Evolutionary conservation across 768 basidiomycete genomes (phyloP).

Genomic region (Macrolepiota albuminosa): DNA sequence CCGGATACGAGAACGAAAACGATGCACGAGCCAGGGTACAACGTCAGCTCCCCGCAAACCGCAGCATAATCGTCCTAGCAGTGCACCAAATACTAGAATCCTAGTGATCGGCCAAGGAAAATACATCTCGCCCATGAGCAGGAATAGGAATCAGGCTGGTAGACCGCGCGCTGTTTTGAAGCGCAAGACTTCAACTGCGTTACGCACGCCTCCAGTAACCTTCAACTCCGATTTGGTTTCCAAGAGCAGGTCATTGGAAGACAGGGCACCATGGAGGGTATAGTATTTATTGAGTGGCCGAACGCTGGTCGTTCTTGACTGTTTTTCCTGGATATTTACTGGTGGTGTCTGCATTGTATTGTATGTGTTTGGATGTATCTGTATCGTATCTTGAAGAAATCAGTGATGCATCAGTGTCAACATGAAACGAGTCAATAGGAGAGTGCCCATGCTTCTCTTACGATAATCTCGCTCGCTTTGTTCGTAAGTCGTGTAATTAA

Average conservation of each 20-base stretch:
- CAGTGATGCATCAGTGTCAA: neutral
- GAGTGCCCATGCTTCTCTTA: neutral
- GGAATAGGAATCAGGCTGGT: conserved; percentile 10
- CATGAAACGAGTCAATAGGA: neutral
- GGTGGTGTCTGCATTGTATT: neutral
- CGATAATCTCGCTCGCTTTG: neutral
- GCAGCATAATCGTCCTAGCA: conserved; percentile 2
- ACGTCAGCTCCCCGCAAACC: neutral
- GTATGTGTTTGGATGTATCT: neutral
- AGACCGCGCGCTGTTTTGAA: conserved; percentile 12
- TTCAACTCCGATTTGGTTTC: neutral
- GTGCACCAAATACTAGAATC: neutral
- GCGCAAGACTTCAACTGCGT: conserved; percentile 6
- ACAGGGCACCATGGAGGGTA: conserved; percentile 17
- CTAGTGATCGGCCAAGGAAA: conserved; percentile 2
- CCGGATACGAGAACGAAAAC: conserved; percentile 2
- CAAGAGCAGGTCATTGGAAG: neutral
- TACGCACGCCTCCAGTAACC: neutral
- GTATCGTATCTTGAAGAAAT: neutral
- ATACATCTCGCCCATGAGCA: neutral
- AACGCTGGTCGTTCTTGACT: neutral
- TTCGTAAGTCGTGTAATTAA: too few species aligned
- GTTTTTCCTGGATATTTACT: conserved; percentile 1
- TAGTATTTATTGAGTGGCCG: neutral
- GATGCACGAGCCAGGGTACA: conserved; percentile 1